Conservation (phyloP, 805 yeast genomes). For the Candida maesae region DNA sequence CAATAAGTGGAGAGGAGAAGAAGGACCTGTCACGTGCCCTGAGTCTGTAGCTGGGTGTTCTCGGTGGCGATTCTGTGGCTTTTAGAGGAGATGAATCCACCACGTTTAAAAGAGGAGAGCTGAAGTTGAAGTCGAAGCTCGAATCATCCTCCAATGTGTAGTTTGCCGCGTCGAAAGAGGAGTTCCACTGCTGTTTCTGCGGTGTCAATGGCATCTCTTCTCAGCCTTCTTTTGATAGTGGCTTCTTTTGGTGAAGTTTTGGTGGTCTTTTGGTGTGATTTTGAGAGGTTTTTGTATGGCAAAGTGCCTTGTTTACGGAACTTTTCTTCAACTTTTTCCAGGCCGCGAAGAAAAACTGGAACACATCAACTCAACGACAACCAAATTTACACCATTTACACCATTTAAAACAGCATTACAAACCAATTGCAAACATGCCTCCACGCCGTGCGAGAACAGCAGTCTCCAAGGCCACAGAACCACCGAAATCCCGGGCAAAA, state of each 20-base stretch:
- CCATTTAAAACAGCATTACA: too few relatives aligned
- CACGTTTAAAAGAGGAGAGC: conserved; percentile 13
- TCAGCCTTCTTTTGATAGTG: not conserved
- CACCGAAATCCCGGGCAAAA: conserved; percentile 4
- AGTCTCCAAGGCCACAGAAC: not conserved
- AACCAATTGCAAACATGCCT: not conserved
- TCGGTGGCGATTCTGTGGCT: conserved; percentile 19
- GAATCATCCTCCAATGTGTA: not conserved
- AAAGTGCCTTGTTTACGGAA: too few relatives aligned
- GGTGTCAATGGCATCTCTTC: conserved; percentile 1
- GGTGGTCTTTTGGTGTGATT: too few relatives aligned
- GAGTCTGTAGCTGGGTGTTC: conserved; percentile 9
- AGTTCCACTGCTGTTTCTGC: not conserved
- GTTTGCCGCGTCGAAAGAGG: not conserved
- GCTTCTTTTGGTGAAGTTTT: not conserved
- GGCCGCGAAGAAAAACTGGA: not conserved
- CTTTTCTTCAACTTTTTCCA: not conserved
- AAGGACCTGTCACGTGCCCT: conserved; percentile 1
- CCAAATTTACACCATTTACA: too few relatives aligned
- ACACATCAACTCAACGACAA: too few relatives aligned
- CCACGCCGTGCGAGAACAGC: conserved; percentile 2
- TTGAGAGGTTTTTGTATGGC: too few relatives aligned
- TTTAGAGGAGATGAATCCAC: conserved; percentile 22
- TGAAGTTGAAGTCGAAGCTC: not conserved
- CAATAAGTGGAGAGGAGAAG: conserved; percentile 14